These are phyloP conservation scores for Calonectria henricotiae DNA, from an alignment of 2,329 filamentous ascomycete genomes.

Conservation along the genomic window DNA sequence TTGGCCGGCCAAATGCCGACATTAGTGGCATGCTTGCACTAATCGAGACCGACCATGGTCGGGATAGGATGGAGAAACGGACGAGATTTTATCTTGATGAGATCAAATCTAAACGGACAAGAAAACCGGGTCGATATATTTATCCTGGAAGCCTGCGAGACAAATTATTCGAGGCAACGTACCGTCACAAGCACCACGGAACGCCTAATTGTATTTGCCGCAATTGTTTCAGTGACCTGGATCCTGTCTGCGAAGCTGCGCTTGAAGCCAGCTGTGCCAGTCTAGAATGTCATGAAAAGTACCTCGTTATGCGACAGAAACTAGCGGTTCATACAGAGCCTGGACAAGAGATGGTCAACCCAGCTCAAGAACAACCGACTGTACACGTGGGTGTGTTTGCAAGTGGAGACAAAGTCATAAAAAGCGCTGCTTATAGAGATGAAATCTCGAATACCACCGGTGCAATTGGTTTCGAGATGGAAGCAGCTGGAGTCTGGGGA, in stretches of 20 bases:
- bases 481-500: conserved; percentile 56
- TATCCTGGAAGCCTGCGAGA: conserved; percentile 52
- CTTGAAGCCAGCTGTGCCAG: conserved; percentile 18
- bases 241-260: not conserved
- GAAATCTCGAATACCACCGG: conserved; percentile 45
- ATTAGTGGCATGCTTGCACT: not conserved
- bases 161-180: conserved; percentile 41
- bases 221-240: not conserved
- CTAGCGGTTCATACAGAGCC: not conserved
- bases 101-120: not conserved
- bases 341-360: not conserved
- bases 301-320: conserved; percentile 7
- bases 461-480: conserved; percentile 55
- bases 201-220: not conserved
- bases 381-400: conserved; percentile 59
- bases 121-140: conserved; percentile 27
- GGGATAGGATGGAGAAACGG: conserved; percentile 15
- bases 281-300: conserved; percentile 3
- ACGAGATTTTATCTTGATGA: not conserved
- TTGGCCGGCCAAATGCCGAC: conserved; percentile 35
- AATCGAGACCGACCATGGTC: not conserved
- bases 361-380: not conserved
- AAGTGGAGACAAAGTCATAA: conserved; percentile 60
- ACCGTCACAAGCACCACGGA: conserved; percentile 30
- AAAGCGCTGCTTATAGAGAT: conserved; percentile 57